A percentile compares a stretch with the other conserved stretches of the same genome.
Conservation (phyloP, 352 stramenopile genomes). For the Globisporangium cederbergense region DNA sequence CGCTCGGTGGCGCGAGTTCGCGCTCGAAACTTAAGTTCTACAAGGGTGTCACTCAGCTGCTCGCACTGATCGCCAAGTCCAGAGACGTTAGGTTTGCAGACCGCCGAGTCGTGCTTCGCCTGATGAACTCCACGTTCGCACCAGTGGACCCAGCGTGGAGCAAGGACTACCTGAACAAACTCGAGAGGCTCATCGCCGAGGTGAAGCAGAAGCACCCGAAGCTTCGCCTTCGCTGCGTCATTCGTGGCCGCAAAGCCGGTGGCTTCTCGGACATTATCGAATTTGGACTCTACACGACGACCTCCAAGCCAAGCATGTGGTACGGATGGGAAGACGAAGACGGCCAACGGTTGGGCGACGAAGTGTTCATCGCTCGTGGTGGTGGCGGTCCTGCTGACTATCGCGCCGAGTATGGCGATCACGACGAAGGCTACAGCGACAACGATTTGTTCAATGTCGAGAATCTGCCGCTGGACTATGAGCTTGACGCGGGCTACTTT, state of each 20-base stretch:
- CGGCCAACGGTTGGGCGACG: neutral
- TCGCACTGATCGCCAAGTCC: slow-evolving; percentile 20
- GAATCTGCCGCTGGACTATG: slow-evolving; percentile 35
- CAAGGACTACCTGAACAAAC: slow-evolving; percentile 26
- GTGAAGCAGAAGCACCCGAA: slow-evolving; percentile 24
- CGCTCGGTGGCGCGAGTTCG: slow-evolving; percentile 16
- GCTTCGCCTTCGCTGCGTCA: slow-evolving; percentile 24
- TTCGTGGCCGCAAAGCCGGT: slow-evolving; percentile 10
- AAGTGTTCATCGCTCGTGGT: slow-evolving; percentile 18
- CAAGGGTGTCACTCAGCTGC: slow-evolving; percentile 23
- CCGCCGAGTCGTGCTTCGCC: slow-evolving; percentile 32
- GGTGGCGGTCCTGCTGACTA: neutral
- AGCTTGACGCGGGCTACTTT: slow-evolving; percentile 30
- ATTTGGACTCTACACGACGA: slow-evolving; percentile 34
- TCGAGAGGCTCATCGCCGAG: slow-evolving; percentile 21
- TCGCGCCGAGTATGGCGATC: neutral
- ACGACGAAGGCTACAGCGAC: slow-evolving; percentile 2
- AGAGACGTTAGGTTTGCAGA: slow-evolving; percentile 22
- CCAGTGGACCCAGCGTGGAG: slow-evolving; percentile 33
- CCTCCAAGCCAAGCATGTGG: slow-evolving; percentile 30
- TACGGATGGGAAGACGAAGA: slow-evolving; percentile 40
- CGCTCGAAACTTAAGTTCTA: slow-evolving; percentile 32
- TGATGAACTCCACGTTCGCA: slow-evolving; percentile 23
- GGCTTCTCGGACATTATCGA: slow-evolving; percentile 30
- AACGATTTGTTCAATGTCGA: slow-evolving; percentile 24